Evolutionary conservation across 2,329 filamentous ascomycete species (phyloP).

Genomic region (Sphaerulina vaccinii): DNA sequence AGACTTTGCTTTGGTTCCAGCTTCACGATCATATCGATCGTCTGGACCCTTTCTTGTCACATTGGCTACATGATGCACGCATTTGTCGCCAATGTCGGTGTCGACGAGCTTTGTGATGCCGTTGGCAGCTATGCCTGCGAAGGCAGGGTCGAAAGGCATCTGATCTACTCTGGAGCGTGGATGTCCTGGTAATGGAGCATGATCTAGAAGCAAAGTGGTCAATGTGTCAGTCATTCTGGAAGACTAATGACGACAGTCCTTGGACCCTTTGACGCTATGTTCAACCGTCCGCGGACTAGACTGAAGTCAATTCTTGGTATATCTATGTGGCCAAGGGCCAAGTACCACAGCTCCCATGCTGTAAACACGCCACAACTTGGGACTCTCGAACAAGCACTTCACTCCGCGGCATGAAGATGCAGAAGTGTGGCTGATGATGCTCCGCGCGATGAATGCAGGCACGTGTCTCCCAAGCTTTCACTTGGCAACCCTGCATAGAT

Average conservation of each 20-base stretch:
- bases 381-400: not conserved
- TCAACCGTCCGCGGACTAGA: no score
- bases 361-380: no score
- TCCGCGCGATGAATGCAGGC: not conserved
- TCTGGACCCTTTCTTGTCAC: not conserved
- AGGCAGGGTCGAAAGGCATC: conserved; percentile 10
- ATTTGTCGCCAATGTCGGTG: conserved; percentile 3
- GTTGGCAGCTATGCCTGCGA: conserved; percentile 1
- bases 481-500: not conserved
- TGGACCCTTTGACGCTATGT: no score
- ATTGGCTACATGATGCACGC: conserved; percentile 2
- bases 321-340: no score
- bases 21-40: not conserved
- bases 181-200: no score
- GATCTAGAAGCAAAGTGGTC: no score
- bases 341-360: no score
- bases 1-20: not conserved
- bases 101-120: conserved; percentile 3
- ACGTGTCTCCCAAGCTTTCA: not conserved
- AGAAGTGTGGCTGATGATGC: not conserved
- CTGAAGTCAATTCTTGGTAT: no score
- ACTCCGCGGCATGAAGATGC: not conserved
- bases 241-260: no score
- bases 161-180: no score
- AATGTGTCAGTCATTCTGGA: no score